A percentile compares a stretch with the other conserved stretches of the same genome.
Conservation (phyloP, 371 early-diverging fungal genomes). For the Mortierella sp. region DNA sequence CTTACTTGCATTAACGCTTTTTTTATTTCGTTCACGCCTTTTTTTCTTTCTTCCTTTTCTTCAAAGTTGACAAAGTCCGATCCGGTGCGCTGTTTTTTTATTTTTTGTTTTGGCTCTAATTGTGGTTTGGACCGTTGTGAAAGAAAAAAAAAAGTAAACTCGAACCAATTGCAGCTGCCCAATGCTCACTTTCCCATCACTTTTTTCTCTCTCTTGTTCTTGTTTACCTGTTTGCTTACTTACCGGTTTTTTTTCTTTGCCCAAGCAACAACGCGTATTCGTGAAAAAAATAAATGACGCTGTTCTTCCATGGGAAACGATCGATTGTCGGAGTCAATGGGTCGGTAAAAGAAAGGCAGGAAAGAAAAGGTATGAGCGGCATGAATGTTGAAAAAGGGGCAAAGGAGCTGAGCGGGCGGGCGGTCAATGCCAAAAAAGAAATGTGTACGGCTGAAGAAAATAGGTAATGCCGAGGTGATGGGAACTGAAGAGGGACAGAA, state of each 20-base stretch:
- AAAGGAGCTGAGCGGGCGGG: not conserved
- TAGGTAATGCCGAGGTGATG: not conserved
- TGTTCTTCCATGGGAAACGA: not conserved
- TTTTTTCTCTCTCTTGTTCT: not conserved
- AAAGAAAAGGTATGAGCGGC: not conserved
- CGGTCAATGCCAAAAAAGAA: not conserved
- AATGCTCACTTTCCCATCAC: slow-evolving; percentile 1
- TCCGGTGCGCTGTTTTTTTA: not conserved
- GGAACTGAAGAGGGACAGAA: too few species aligned
- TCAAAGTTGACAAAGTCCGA: not conserved
- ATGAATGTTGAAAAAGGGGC: not conserved
- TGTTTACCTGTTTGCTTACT: not conserved
- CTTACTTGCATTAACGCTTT: not conserved
- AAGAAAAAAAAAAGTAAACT: not conserved
- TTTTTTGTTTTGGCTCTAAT: not conserved
- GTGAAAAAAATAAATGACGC: not conserved
- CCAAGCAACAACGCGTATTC: not conserved
- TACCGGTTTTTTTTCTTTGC: not conserved
- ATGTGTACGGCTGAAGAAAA: not conserved
- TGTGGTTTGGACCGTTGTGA: not conserved
- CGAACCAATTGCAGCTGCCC: not conserved
- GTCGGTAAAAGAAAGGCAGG: not conserved
- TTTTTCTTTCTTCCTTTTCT: not conserved
- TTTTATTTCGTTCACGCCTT: not conserved
- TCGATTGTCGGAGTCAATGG: slow-evolving; percentile 1